Conservation (phyloP, 306 rosid genomes). For the Glycyrrhiza uralensis region DNA sequence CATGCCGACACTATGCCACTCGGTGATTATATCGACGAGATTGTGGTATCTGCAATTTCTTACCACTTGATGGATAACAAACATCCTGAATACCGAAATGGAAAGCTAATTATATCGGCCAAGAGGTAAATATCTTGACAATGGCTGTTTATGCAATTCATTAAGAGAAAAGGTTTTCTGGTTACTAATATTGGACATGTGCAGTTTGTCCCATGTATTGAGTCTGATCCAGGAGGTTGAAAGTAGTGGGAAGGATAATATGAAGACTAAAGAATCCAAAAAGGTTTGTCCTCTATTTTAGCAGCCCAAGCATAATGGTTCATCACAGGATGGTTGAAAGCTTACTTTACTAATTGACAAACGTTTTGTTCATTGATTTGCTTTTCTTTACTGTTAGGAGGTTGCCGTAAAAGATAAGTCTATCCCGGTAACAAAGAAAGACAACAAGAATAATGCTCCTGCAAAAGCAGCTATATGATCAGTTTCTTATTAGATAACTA, state of each 20-base stretch:
- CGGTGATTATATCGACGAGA: slow-evolving; percentile 62
- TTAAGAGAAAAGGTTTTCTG: slow-evolving; percentile 2
- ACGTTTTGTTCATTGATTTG: background rate
- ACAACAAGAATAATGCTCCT: slow-evolving; percentile 49
- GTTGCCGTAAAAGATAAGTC: slow-evolving; percentile 51
- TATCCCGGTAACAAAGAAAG: slow-evolving; percentile 57
- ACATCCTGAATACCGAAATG: slow-evolving; percentile 79
- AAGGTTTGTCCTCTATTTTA: slow-evolving; percentile 46
- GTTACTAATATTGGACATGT: slow-evolving; percentile 31
- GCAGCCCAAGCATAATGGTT: background rate
- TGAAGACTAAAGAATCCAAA: slow-evolving; percentile 54
- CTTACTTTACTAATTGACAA: background rate
- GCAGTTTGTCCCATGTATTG: slow-evolving; percentile 86
- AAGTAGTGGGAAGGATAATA: slow-evolving; percentile 41
- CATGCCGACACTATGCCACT: slow-evolving; percentile 55
- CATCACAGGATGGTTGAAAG: background rate
- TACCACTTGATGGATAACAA: slow-evolving; percentile 60
- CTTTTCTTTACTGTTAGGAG: slow-evolving; percentile 45
- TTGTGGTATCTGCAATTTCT: slow-evolving; percentile 68
- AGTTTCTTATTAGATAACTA: background rate
- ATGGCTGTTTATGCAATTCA: slow-evolving; percentile 6
- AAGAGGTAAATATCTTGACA: slow-evolving; percentile 46
- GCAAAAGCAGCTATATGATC: slow-evolving; percentile 51
- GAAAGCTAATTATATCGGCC: slow-evolving; percentile 80
- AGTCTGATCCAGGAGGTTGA: slow-evolving; percentile 69